Evolutionary conservation across 768 basidiomycete species (phyloP), one percentile per base, ranked within the genome.

Genomic region (Coprinellus aureogranulatus): DNA sequence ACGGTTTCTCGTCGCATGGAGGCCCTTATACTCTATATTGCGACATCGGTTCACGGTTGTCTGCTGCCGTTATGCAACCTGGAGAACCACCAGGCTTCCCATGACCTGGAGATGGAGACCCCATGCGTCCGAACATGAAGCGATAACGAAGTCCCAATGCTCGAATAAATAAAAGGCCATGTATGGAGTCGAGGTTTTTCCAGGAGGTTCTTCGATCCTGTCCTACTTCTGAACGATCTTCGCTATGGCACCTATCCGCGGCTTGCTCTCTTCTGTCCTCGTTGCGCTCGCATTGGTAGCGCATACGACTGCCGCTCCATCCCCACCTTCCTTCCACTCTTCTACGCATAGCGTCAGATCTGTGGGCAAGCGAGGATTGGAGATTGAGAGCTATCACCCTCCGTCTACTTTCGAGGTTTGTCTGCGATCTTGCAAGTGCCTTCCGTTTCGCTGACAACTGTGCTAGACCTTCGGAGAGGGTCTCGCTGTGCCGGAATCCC

Each of bases 341-440:
- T n/a, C 50, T 16, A 52, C 50, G 18, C 50, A 52, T 22, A 27
- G 31, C 22, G 22, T 11, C 2, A 52, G 50, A 22, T 20, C 30
- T n/a, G 30, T 52, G 14, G 50, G 50, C 11, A n/a, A n/a, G 9
- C 50, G 50, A 20, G 50, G 50, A 14, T 25, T 52, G 18, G 28
- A 52, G 34, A 30, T 52, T 22, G 50, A 52, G 34, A 39, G n/a
- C 22, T 52, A 39, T 34, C 18, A 52, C 30, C 50, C 50, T 37
- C 31, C 50, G 8, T n/a, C 31, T 16, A n/a, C n/a, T 10, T 52
- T 52, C 22, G 50, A 52, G 34, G 50, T 52, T 22, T 20, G 50
- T 20, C 18, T 20, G 16, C n/a, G 14, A 30, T 20, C 30, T 52
- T 8, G 14, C 39, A 4, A 6, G 48, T 50, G 25, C 16, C 50